These are phyloP conservation scores for Pleomassaria siparia DNA, from an alignment of 2,329 filamentous ascomycete genomes.

Conservation along the genomic window DNA sequence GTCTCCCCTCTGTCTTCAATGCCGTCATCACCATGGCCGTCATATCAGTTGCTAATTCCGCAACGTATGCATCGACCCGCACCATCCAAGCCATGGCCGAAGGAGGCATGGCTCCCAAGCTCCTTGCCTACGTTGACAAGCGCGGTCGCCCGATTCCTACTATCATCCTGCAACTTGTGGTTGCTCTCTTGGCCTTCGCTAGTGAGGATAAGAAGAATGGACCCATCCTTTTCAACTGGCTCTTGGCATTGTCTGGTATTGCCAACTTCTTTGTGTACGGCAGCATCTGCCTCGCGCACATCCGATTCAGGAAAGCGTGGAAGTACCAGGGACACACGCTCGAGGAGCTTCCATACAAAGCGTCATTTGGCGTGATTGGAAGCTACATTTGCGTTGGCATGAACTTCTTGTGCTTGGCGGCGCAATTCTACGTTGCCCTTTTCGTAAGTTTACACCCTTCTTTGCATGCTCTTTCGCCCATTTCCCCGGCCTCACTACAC, in stretches of 20 bases:
- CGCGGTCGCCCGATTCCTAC: slow-evolving; percentile 75
- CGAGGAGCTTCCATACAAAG: slow-evolving; percentile 44
- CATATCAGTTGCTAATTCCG: slow-evolving; percentile 59
- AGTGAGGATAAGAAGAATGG: slow-evolving; percentile 58
- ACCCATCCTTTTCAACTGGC: slow-evolving; percentile 71
- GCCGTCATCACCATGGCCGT: slow-evolving; percentile 64
- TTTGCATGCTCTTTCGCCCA: background rate
- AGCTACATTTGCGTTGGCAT: slow-evolving; percentile 37
- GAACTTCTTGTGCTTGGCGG: slow-evolving; percentile 38
- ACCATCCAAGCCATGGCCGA: slow-evolving; percentile 56
- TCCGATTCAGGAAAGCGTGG: slow-evolving; percentile 70
- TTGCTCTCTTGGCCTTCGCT: slow-evolving; percentile 77
- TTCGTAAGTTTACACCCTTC: slow-evolving; percentile 9
- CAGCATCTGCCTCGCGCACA: slow-evolving; percentile 83
- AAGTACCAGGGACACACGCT: slow-evolving; percentile 33
- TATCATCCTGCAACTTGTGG: slow-evolving; percentile 64
- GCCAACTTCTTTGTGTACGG: slow-evolving; percentile 75
- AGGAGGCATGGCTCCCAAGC: slow-evolving; percentile 65
- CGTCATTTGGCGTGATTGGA: slow-evolving; percentile 40
- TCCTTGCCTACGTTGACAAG: slow-evolving; percentile 78
- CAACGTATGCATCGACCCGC: slow-evolving; percentile 57
- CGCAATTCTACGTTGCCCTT: slow-evolving; percentile 41
- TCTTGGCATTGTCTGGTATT: slow-evolving; percentile 71
- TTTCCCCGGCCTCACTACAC: background rate
- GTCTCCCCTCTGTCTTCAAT: slow-evolving; percentile 65